Evolutionary conservation across 78 protist genomes (phyloP), one percentile per base, ranked within the genome.

Genomic region (Dictyostelium capitatum): DNA sequence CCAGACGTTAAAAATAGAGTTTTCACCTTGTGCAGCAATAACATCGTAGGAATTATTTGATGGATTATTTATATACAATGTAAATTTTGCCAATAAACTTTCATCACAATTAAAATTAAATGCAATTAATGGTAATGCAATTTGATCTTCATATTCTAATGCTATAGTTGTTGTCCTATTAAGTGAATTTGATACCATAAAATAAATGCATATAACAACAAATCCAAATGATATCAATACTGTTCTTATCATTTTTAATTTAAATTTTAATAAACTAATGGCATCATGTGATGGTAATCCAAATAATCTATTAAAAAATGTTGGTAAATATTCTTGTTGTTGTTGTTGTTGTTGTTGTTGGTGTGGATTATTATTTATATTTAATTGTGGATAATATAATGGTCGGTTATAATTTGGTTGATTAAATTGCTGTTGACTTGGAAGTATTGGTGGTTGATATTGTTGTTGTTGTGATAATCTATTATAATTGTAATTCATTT

Each of bases 181-280:
- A 3, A 37, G 2, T 37, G 43, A 37, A 37, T 37, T 37, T 37
- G 43, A 37, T 37, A 37, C 43, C 43, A 37, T 25, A 62, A 62
- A 23, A 11, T 12, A 23, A 10, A 25, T 23, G 2, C 20, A 11
- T 9, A 62, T 25, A 11, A 11, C 70, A 9, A 62, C 37, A 62
- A 62, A 62, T n/a, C 70, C 70, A 23, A 62, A 62, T 25, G 43
- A 62, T 20, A 62, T 25, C 19, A 62, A 11, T 25, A 62, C n/a
- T 25, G 14, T 62, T 32, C 23, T 62, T 6, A 23, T 0, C 0
- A 62, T 17, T 25, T 62, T 62, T 25, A 62, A 25, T 5, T 62
- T 62, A 62, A 62, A 62, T 25, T 62, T 62, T 62, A 62, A 62
- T 62, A 62, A 62, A 25, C 70, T 62, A 20, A 62, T 25, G n/a